Conservation (phyloP, 2,329 filamentous ascomycete species). For the Fusarium caatingaense region DNA sequence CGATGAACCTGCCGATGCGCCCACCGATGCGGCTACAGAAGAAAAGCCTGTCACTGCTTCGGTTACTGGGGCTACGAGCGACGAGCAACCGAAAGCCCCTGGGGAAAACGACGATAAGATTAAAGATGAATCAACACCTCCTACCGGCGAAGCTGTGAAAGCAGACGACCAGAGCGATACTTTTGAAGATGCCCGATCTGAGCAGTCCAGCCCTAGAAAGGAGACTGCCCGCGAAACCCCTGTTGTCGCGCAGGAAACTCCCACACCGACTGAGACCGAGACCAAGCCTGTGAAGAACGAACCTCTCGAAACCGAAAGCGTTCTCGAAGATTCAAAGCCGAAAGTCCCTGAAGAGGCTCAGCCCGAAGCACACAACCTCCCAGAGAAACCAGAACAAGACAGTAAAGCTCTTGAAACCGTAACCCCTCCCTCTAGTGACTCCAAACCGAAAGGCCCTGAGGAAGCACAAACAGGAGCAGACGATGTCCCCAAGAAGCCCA, state of each 20-base stretch:
- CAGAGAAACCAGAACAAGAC: conserved; percentile 14
- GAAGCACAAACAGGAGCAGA: conserved; percentile 1
- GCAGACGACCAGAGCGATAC: conserved; percentile 55
- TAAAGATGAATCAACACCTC: conserved; percentile 1
- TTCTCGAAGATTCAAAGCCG: conserved; percentile 7
- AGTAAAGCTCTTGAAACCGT: background rate
- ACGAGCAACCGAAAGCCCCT: conserved; percentile 12
- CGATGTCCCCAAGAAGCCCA: conserved; percentile 10
- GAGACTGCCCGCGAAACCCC: conserved; percentile 1
- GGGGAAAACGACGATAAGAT: conserved; percentile 12
- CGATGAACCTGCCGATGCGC: conserved; percentile 31
- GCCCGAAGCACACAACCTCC: background rate
- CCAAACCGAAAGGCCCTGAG: conserved; percentile 8
- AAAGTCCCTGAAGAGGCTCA: conserved; percentile 1
- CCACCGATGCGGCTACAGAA: conserved; percentile 24
- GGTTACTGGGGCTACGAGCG: conserved; percentile 11
- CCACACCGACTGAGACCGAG: conserved; percentile 5
- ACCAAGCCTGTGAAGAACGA: conserved; percentile 18
- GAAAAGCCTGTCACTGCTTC: conserved; percentile 9
- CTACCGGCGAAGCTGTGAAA: conserved; percentile 19
- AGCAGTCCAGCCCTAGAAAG: conserved; percentile 45
- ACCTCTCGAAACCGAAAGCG: conserved; percentile 14
- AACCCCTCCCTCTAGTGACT: conserved; percentile 6
- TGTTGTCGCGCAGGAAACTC: conserved; percentile 1
- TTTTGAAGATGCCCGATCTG: conserved; percentile 52